Evolutionary conservation across 352 stramenopile species (phyloP), one percentile per base, ranked within the genome.

Genomic region (Globisporangium okanoganense): DNA sequence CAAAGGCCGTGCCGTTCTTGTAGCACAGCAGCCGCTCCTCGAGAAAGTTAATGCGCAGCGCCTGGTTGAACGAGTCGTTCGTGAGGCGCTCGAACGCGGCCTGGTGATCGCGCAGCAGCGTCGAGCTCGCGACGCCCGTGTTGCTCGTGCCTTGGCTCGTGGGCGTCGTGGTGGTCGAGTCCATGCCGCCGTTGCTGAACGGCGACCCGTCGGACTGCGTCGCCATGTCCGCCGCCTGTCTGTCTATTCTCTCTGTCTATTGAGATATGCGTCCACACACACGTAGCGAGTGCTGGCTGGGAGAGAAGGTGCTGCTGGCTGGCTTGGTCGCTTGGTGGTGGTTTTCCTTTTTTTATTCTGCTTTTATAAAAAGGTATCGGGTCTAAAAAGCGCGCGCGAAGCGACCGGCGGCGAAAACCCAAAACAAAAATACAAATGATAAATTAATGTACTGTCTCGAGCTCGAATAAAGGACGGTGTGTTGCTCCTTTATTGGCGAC

Each of bases 1-100:
- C 62, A 51, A 88, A 86, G 25, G 79, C 79, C 35, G 76, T 83
- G 50, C 75, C 80, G 51, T 88, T 66, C 61, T 84, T 85, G 60
- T 82, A 75, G 27, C 74, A 73, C 29, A 82, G 56, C 51, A 94
- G 66, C n/a, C 78, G 75, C 58, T 92, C 75, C 56, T 94, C 69
- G 36, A 76, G 44, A 25, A 63, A 76, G 40, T 71, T 65, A 44
- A 74, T 73, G 5, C 69, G 66, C 66, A 76, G 62, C 56, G 69
- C 66, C 40, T 67, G 58, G 58, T 76, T 73, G 56, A 76, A 76
- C 20, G 87, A 88, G 52, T 88, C 82, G 67, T 84, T 90, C 25
- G 75, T 68, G 5, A 94, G 69, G 2, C 74, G 73, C 51, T 92
- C 76, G 29, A 70, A 74, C 52, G 62, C 67, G 13, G 35, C 55